Evolutionary conservation across 495 filamentous ascomycete species (phyloP).

Genomic region (Paragyromitra xinjiangensis): DNA sequence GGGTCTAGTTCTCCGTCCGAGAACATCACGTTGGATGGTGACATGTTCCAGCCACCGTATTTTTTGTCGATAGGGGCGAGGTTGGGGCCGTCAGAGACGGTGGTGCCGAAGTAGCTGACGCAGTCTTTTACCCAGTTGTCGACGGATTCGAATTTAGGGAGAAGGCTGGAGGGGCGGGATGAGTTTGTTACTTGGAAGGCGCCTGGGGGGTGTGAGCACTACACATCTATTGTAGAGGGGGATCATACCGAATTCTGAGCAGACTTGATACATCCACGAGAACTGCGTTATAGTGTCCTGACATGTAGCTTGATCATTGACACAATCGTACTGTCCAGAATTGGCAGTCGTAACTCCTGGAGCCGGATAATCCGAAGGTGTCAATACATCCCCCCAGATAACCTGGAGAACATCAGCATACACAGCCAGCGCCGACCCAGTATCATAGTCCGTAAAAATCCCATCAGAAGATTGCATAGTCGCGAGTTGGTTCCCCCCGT

Average conservation of each 20-base stretch:
- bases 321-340: slow-evolving; percentile 5
- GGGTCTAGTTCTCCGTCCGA: slow-evolving; percentile 48
- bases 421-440: slow-evolving; percentile 1
- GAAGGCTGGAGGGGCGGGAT: slow-evolving; percentile 32
- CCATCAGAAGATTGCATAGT: neutral
- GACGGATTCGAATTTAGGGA: slow-evolving; percentile 44
- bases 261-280: slow-evolving; percentile 50
- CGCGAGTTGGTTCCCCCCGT: neutral
- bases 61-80: slow-evolving; percentile 42
- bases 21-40: slow-evolving; percentile 47
- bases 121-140: slow-evolving; percentile 40
- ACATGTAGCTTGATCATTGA: neutral
- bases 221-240: neutral
- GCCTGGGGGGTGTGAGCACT: slow-evolving; percentile 14
- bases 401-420: slow-evolving; percentile 17
- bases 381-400: slow-evolving; percentile 25
- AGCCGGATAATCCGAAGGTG: slow-evolving; percentile 7
- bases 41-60: slow-evolving; percentile 53
- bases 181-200: slow-evolving; percentile 39
- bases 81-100: slow-evolving; percentile 40
- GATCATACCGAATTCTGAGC: slow-evolving; percentile 37
- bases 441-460: slow-evolving; percentile 19
- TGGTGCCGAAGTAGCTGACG: slow-evolving; percentile 24
- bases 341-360: neutral
- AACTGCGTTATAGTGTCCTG: neutral